A percentile compares a stretch with the other conserved stretches of the same genome.
These are phyloP conservation scores for Ceratocystiopsis brevicomis DNA, from an alignment of 2,329 filamentous ascomycete species.

Conservation along the genomic window DNA sequence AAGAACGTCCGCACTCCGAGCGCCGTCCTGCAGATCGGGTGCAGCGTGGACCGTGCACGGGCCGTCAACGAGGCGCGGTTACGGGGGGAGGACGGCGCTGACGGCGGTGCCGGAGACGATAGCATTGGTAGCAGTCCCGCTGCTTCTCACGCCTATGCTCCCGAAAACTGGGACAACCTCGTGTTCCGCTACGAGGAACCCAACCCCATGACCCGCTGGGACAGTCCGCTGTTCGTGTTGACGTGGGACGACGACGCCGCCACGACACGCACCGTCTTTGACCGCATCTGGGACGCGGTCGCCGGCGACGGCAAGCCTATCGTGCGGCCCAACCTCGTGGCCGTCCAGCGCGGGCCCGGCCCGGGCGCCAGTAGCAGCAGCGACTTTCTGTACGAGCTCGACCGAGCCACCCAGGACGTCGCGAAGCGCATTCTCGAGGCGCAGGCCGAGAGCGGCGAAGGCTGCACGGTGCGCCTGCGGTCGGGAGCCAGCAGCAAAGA, in stretches of 20 bases:
- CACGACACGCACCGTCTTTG: constrained; percentile 35
- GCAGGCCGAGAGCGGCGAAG: constrained; percentile 47
- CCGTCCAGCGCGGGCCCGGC: constrained; percentile 34
- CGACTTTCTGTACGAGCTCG: constrained; percentile 65
- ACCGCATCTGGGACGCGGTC: constrained; percentile 57
- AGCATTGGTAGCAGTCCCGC: not conserved
- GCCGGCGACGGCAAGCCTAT: constrained; percentile 40
- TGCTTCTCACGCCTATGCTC: constrained; percentile 27
- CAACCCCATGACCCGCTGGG: constrained; percentile 70
- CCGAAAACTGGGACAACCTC: constrained; percentile 54
- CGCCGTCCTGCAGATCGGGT: constrained; percentile 52
- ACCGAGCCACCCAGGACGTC: constrained; percentile 60
- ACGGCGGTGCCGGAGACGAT: constrained; percentile 5
- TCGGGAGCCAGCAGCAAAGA: constrained; percentile 3
- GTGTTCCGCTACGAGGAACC: constrained; percentile 74
- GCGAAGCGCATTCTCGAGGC: constrained; percentile 50
- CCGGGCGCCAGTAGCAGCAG: constrained; percentile 24
- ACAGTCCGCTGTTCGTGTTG: constrained; percentile 63
- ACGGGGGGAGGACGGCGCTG: constrained; percentile 8
- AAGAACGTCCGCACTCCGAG: constrained; percentile 60
- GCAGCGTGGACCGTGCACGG: constrained; percentile 30
- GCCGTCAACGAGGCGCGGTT: constrained; percentile 43
- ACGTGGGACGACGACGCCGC: constrained; percentile 54
- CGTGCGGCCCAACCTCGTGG: constrained; percentile 57
- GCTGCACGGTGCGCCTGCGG: constrained; percentile 35